Conservation (phyloP, 148 eudicot genomes). For the Rhododendron williamsianum region DNA sequence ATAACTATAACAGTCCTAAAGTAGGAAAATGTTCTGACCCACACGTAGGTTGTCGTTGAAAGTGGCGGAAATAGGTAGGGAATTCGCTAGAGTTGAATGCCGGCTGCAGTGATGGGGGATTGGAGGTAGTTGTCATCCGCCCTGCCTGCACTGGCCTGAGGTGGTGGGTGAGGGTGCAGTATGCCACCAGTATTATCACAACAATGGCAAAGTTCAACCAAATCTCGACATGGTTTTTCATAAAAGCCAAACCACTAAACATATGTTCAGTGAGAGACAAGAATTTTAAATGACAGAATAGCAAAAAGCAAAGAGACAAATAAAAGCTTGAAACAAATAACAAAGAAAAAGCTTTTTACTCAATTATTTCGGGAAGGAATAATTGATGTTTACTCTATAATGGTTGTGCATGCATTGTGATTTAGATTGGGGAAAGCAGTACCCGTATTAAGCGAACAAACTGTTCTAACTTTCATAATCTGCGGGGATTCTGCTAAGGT, state of each 20-base stretch:
- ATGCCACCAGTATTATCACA: not conserved
- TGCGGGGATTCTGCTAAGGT: constrained; percentile 28
- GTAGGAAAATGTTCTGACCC: no score
- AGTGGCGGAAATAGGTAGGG: not conserved
- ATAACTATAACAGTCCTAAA: no score
- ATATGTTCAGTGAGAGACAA: not conserved
- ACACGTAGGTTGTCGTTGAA: no score
- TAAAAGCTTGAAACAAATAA: not conserved
- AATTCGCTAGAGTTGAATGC: not conserved
- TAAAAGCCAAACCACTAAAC: not conserved
- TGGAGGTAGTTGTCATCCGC: not conserved
- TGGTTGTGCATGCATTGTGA: not conserved
- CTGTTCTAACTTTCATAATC: constrained; percentile 59
- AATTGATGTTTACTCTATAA: not conserved
- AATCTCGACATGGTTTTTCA: not conserved
- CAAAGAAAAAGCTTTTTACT: not conserved
- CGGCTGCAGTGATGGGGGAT: not conserved
- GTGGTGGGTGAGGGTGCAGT: not conserved
- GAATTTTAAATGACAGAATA: not conserved
- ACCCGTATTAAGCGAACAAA: not conserved
- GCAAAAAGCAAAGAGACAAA: not conserved
- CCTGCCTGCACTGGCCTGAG: not conserved
- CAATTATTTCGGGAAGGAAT: not conserved
- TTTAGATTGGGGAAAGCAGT: not conserved
- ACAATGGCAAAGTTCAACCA: not conserved